phyloP scores from a whole-genome alignment of 371 early-diverging fungal genomes.

The Phascolomyces articulosus region DNA sequence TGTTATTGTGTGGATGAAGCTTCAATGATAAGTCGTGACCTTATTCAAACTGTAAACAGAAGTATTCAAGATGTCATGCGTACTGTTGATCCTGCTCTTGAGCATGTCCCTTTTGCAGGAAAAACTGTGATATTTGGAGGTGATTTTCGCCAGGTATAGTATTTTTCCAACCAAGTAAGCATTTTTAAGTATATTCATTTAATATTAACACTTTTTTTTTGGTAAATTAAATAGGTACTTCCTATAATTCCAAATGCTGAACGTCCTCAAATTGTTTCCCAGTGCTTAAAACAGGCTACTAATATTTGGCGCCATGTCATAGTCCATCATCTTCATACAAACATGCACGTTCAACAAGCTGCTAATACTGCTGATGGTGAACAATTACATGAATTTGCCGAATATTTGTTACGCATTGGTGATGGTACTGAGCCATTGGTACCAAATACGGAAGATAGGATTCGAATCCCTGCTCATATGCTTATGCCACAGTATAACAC shows the following conservation, averaged over 20 bases:
- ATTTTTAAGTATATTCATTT: no score
- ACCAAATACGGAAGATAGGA: constrained; percentile 8
- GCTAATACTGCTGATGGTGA: neutral
- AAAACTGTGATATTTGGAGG: constrained; percentile 24
- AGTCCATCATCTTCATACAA: constrained; percentile 1
- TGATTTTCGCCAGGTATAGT: constrained; percentile 11
- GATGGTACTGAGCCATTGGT: no score
- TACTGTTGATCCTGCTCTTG: constrained; percentile 8
- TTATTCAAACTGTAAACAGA: constrained; percentile 27
- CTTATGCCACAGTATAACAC: neutral
- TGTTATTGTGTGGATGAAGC: constrained; percentile 39
- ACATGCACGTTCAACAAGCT: constrained; percentile 17
- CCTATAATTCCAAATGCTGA: constrained; percentile 4
- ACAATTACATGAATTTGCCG: no score
- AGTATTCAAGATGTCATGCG: constrained; percentile 25
- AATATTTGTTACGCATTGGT: no score
- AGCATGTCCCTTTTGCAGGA: constrained; percentile 29
- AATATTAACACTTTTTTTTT: no score
- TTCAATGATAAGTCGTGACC: constrained; percentile 23
- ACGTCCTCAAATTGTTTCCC: constrained; percentile 6
- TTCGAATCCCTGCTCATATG: neutral
- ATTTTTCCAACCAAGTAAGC: no score
- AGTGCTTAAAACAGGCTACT: neutral
- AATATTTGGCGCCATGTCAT: constrained; percentile 7
- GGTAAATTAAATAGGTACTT: no score